A percentile compares a stretch with the other conserved stretches of the same genome.
phyloP scores from a whole-genome alignment of 2,329 filamentous ascomycete genomes.

The Waltergamsia citrina region DNA sequence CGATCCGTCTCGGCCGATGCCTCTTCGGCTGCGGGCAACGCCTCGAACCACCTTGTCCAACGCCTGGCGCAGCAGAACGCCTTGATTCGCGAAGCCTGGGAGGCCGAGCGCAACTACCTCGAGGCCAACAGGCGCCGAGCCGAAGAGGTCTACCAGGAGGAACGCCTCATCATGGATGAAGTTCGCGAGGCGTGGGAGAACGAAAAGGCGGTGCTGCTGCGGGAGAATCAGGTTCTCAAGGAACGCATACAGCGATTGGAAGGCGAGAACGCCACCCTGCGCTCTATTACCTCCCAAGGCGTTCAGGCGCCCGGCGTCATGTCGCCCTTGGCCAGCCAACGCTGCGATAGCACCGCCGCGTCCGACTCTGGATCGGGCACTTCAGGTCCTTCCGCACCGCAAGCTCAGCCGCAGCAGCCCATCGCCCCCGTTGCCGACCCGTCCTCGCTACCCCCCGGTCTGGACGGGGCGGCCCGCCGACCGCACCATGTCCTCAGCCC shows the following conservation, averaged over 20 bases:
- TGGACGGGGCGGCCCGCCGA: slow-evolving; percentile 22
- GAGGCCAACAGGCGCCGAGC: slow-evolving; percentile 43
- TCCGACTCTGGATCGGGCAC: not conserved
- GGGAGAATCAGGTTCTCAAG: slow-evolving; percentile 30
- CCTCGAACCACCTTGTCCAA: slow-evolving; percentile 18
- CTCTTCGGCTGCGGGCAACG: not conserved
- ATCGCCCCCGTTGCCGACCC: slow-evolving; percentile 11
- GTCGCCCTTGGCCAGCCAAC: slow-evolving; percentile 18
- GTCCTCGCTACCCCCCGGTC: slow-evolving; percentile 19
- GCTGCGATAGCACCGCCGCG: slow-evolving; percentile 10
- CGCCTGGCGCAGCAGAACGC: slow-evolving; percentile 31
- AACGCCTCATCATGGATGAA: slow-evolving; percentile 43
- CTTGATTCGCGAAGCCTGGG: slow-evolving; percentile 38
- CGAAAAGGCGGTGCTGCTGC: slow-evolving; percentile 30
- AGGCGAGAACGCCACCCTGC: slow-evolving; percentile 24
- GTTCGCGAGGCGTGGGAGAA: slow-evolving; percentile 35
- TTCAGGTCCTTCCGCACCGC: not conserved
- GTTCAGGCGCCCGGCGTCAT: slow-evolving; percentile 18
- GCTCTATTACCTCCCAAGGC: slow-evolving; percentile 16
- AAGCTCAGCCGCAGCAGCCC: not conserved
- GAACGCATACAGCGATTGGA: slow-evolving; percentile 25
- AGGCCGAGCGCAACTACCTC: slow-evolving; percentile 41
- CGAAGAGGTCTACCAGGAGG: slow-evolving; percentile 46
- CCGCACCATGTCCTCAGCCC: slow-evolving; percentile 20
- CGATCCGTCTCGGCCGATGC: slow-evolving; percentile 4